phyloP scores from a whole-genome alignment of 805 yeast genomes.

The Zygosaccharomyces bisporus region DNA sequence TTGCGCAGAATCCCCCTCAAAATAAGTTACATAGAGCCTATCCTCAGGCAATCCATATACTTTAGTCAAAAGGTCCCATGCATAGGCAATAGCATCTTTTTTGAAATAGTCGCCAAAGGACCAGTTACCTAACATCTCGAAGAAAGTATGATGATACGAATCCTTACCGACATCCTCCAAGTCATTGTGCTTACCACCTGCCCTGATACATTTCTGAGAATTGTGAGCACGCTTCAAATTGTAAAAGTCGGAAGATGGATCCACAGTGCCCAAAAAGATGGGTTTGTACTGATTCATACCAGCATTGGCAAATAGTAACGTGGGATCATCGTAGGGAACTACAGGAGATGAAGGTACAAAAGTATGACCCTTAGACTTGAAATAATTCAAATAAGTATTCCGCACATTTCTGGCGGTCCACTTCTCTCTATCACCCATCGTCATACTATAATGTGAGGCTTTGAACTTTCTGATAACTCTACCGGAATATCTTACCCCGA shows the following conservation, averaged over 20 bases:
- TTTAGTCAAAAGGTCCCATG: conserved; percentile 88
- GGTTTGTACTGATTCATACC: conserved; percentile 99
- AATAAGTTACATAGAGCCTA: conserved; percentile 91
- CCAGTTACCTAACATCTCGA: conserved; percentile 99
- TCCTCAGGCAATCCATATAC: conserved; percentile 76
- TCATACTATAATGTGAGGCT: conserved; percentile 19
- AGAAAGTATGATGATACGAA: conserved; percentile 96
- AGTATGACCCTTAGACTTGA: conserved; percentile 64
- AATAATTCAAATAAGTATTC: conserved; percentile 78
- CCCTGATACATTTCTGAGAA: conserved; percentile 98
- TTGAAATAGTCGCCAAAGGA: conserved; percentile 99
- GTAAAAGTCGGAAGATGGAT: conserved; percentile 86
- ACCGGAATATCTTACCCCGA: conserved; percentile 5
- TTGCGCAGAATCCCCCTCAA: conserved; percentile 81
- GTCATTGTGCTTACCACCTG: conserved; percentile 98
- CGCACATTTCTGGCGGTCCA: conserved; percentile 63
- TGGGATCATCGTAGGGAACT: conserved; percentile 97
- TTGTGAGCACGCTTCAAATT: conserved; percentile 83
- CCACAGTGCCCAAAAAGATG: conserved; percentile 94
- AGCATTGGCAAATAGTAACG: conserved; percentile 93
- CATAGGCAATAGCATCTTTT: conserved; percentile 80
- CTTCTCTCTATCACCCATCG: conserved; percentile 37
- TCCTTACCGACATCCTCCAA: conserved; percentile 98
- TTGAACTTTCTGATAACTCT: conserved; percentile 11
- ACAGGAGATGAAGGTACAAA: conserved; percentile 92